Evolutionary conservation across 1,284 basidiomycete species (phyloP), one percentile per base, ranked within the genome.

Genomic region (Papiliotrema fonsecae): DNA sequence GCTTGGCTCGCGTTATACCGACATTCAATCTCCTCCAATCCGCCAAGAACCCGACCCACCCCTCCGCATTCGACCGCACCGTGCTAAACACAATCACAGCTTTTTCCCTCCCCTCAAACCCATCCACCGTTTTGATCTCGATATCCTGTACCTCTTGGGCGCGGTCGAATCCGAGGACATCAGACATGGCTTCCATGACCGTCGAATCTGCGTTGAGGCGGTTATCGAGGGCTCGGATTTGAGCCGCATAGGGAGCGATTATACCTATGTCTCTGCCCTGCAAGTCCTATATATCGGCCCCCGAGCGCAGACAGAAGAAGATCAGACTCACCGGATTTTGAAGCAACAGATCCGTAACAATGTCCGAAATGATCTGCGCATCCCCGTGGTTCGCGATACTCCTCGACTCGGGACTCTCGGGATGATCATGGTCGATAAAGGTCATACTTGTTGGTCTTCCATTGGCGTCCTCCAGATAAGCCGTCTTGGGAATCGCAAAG

Each of bases 61-160:
- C 86, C 6, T 65, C 71, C 6, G 75, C 56, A 62, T 93, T 92
- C 63, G 85, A 86, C 44, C 92, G 80, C 39, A 92, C 88, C 0
- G 90, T 92, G 36, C 86, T 89, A 66, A 96, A 92, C 43, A 96
- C 78, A 59, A 96, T 88, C 25, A 92, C 83, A 13, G 87, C 83
- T 76, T 96, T 96, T 75, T 97, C 89, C 41, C 90, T 80, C 1
- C 91, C 91, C 69, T 97, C 88, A 68, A 94, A 97, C 14, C 90
- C 92, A 64, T 93, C 89, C 9, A 93, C 88, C 0, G 89, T 92
- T 71, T 85, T 87, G 61, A 92, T 79, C 67, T 92, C 89, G 45
- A 93, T 79, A 41, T 80, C 69, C 1, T 70, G 64, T 4, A 87
- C 66, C 56, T 89, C 81, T 66, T 78, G 72, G n/a, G 78, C 81